A percentile compares a stretch with the other conserved stretches of the same genome.
phyloP scores from a whole-genome alignment of 805 yeast genomes.

The Candida succiphila region DNA sequence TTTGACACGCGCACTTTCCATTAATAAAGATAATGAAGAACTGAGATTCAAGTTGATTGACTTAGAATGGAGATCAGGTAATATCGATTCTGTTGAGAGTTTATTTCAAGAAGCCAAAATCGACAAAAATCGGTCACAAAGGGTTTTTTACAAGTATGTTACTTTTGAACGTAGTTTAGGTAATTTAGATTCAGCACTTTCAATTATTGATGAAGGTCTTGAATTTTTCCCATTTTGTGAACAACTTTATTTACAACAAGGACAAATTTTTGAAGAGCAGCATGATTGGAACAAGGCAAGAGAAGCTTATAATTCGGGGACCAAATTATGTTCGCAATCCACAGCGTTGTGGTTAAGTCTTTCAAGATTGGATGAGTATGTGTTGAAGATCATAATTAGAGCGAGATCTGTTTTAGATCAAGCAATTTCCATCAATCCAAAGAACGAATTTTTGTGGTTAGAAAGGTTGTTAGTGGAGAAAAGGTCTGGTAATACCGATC shows the following conservation, averaged over 20 bases:
- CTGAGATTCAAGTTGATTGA: constrained; percentile 70
- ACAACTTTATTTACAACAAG: constrained; percentile 52
- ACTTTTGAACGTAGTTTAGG: constrained; percentile 35
- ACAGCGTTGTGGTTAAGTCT: constrained; percentile 45
- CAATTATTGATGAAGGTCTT: constrained; percentile 36
- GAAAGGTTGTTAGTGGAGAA: constrained; percentile 52
- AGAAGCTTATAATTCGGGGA: constrained; percentile 38
- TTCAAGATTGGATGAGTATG: constrained; percentile 35
- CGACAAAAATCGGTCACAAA: constrained; percentile 18
- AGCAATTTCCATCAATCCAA: constrained; percentile 44
- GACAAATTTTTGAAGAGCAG: constrained; percentile 36
- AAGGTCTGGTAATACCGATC: constrained; percentile 33
- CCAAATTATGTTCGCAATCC: constrained; percentile 33
- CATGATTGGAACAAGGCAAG: constrained; percentile 30
- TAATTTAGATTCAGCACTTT: constrained; percentile 26
- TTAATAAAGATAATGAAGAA: constrained; percentile 36
- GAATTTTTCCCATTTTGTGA: constrained; percentile 35
- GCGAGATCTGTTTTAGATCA: constrained; percentile 70
- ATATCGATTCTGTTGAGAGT: constrained; percentile 24
- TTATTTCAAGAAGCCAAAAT: constrained; percentile 21
- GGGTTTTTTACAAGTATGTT: constrained; percentile 55
- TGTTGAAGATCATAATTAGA: constrained; percentile 31
- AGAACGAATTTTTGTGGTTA: constrained; percentile 43
- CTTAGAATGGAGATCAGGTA: constrained; percentile 37
- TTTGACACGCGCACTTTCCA: constrained; percentile 35